Conservation (phyloP, 257 asterid species). For the Rauvolfia tetraphylla region DNA sequence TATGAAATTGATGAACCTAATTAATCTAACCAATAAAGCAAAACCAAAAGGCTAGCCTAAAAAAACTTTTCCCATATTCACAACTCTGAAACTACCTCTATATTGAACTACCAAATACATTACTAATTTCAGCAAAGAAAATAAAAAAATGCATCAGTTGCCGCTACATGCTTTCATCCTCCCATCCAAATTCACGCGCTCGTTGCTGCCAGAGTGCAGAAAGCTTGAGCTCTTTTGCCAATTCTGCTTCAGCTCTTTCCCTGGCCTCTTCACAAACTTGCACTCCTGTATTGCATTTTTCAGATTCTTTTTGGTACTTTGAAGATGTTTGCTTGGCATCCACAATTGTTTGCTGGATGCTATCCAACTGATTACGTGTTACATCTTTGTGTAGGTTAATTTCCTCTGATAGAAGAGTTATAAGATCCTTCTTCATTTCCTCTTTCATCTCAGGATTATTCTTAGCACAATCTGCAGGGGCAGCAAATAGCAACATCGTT, state of each 20-base stretch:
- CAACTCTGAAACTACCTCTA: no score
- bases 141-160: background rate
- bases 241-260: constrained; percentile 32
- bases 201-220: constrained; percentile 35
- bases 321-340: constrained; percentile 27
- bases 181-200: constrained; percentile 35
- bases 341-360: constrained; percentile 17
- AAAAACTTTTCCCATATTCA: no score
- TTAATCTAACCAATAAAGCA: background rate
- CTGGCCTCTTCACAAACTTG: constrained; percentile 36
- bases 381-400: constrained; percentile 30
- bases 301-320: constrained; percentile 34
- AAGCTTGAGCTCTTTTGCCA: constrained; percentile 35
- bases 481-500: background rate
- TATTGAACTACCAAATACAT: background rate
- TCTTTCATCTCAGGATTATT: constrained; percentile 30
- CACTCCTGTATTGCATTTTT: constrained; percentile 29
- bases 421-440: constrained; percentile 32
- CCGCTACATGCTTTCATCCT: constrained; percentile 17
- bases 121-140: background rate
- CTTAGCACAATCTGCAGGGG: constrained; percentile 27
- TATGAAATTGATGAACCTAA: background rate
- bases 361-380: constrained; percentile 22
- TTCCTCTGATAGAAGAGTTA: constrained; percentile 33
- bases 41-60: no score